A percentile compares a stretch with the other conserved stretches of the same genome.
These are phyloP conservation scores for Remersonia thermophila DNA, from an alignment of 2,329 filamentous ascomycete genomes.

Conservation along the genomic window DNA sequence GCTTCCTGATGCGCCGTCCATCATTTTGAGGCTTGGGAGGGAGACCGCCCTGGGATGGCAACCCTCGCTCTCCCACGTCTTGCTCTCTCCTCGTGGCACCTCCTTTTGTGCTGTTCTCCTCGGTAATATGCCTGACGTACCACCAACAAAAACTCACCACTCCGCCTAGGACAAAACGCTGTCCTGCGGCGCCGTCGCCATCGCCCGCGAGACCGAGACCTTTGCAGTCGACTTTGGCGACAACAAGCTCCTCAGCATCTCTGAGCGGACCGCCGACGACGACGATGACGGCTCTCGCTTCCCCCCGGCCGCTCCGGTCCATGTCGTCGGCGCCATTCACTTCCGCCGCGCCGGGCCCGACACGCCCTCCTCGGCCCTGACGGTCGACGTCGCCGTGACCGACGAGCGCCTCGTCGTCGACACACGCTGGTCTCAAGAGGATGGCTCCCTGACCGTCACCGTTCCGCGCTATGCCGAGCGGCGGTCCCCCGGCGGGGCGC, in stretches of 20 bases:
- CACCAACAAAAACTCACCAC: too few species aligned
- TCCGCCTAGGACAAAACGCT: too few species aligned
- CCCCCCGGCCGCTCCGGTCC: conserved; percentile 22
- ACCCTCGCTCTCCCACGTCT: too few species aligned
- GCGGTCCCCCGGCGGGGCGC: conserved; percentile 10
- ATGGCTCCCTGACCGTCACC: conserved; percentile 28
- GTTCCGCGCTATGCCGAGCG: conserved; percentile 27
- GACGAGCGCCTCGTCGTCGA: conserved; percentile 27
- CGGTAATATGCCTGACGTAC: too few species aligned
- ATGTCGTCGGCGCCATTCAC: conserved; percentile 33
- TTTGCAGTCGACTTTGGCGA: conserved; percentile 25
- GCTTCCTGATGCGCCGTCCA: too few species aligned
- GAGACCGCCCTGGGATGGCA: too few species aligned
- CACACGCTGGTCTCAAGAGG: conserved; percentile 22
- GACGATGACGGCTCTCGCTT: conserved; percentile 10
- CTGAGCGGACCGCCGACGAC: conserved; percentile 24
- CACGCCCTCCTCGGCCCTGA: conserved; percentile 26
- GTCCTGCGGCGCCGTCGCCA: conserved; percentile 14
- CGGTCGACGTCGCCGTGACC: conserved; percentile 35
- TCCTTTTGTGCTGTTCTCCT: too few species aligned
- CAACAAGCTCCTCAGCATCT: conserved; percentile 26
- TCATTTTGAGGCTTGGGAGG: too few species aligned
- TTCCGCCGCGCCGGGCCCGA: conserved; percentile 27
- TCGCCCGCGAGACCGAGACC: conserved; percentile 20
- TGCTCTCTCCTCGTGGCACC: too few species aligned